These are phyloP conservation scores for Colletotrichum nymphaeae DNA, from an alignment of 2,329 filamentous ascomycete genomes.

Conservation along the genomic window DNA sequence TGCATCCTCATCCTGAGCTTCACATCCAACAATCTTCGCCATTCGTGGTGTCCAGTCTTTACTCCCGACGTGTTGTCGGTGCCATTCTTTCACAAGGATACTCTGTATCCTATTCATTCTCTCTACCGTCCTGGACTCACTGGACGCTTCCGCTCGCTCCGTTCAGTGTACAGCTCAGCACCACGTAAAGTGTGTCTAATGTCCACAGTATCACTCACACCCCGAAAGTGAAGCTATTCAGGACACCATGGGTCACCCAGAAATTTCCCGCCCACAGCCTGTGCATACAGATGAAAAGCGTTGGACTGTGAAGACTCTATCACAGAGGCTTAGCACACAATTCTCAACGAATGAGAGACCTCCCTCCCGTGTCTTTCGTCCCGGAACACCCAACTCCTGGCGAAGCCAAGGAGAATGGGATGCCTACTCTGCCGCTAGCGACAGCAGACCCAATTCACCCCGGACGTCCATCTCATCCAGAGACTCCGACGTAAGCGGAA, in stretches of 20 bases:
- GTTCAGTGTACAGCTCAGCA: too few relatives aligned
- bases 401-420: slow-evolving; percentile 20
- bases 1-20: neutral
- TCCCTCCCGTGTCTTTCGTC: neutral
- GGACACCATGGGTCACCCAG: neutral
- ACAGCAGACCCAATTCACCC: neutral
- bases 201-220: too few relatives aligned
- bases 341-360: neutral
- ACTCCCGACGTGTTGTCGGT: slow-evolving; percentile 5
- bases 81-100: slow-evolving; percentile 7
- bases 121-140: neutral
- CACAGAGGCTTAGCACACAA: neutral
- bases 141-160: too few relatives aligned
- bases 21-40: neutral
- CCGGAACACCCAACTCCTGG: slow-evolving; percentile 14
- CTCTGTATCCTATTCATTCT: neutral
- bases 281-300: slow-evolving; percentile 7
- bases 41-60: neutral
- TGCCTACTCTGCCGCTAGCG: slow-evolving; percentile 9
- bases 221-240: neutral
- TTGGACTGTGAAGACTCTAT: neutral
- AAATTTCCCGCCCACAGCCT: slow-evolving; percentile 3
- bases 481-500: neutral
- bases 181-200: too few relatives aligned
- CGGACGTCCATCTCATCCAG: neutral